Evolutionary conservation across 2,329 filamentous ascomycete genomes (phyloP), one percentile per base, ranked within the genome.

Genomic region (Aspergillus amoenus): DNA sequence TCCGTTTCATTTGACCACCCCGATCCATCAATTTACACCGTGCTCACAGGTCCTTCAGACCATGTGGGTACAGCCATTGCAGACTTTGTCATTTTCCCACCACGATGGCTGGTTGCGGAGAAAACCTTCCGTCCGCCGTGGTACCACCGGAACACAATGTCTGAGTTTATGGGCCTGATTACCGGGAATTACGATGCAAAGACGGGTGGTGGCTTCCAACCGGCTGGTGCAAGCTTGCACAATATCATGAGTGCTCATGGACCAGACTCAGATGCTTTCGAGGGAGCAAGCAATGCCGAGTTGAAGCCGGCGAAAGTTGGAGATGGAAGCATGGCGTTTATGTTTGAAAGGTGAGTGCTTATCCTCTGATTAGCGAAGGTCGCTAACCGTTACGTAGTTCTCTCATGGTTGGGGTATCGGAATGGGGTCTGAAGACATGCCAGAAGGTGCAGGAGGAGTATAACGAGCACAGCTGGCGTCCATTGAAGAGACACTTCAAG

Each of bases 381-480:
- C 9, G 27, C 43, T 77, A 74, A 65, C 76, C 73, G 73, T 56
- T 71, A 69, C 60, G 30, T 66, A 81, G 83, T 65, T 83, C 79
- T 62, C 71, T 88, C 52, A 89, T 89, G 86, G 82, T 89, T 24
- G 87, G 87, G 3, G 87, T 89, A 22, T 89, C 87, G 2, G 86
- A 89, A 61, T 90, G 87, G 87, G 88, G 86, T 1, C 71, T 90
- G 60, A 88, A 85, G 72, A 83, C 84, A 60, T 93, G 87, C 69
- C 75, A 81, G 66, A 90, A 89, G 73, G 83, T 89, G 41, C 88
- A 90, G 76, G 80, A 85, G 63, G 84, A 84, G 56, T 95, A 94
- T 68, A 92, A 86, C 69, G 84, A 87, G 56, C 89, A 95, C 78
- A 93, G 89, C 70, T 96, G 91, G 91, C 86, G 81, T 27, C 82